A percentile compares a stretch with the other conserved stretches of the same genome.
These are phyloP conservation scores for Boletellus deceptivus DNA, from an alignment of 1,284 basidiomycete species.

Conservation along the genomic window DNA sequence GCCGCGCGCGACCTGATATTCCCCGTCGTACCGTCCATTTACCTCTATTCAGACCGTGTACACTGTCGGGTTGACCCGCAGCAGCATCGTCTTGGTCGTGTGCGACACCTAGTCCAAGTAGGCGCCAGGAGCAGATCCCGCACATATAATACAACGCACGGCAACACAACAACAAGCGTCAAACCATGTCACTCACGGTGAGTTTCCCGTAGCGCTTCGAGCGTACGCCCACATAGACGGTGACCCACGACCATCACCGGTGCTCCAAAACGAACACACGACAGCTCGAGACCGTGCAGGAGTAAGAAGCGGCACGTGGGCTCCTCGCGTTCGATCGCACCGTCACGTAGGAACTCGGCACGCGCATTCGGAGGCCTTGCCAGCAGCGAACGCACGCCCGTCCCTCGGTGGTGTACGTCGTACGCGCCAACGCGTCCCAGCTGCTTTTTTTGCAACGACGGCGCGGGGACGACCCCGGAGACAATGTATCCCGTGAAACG, in stretches of 20 bases:
- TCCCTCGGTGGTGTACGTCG: conserved; percentile 19
- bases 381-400: conserved; percentile 13
- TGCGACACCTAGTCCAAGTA: no score
- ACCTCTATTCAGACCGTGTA: no score
- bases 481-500: conserved; percentile 37
- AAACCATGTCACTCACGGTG: neutral
- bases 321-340: conserved; percentile 19
- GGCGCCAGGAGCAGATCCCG: no score
- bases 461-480: conserved; percentile 33
- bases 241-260: neutral
- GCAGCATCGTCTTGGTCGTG: no score
- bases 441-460: conserved; percentile 33
- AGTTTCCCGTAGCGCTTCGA: neutral
- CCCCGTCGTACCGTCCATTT: no score
- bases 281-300: conserved; percentile 12
- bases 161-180: no score
- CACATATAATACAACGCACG: no score
- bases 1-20: no score
- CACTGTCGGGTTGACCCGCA: no score
- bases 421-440: conserved; percentile 31
- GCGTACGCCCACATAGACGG: neutral
- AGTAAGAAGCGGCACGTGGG: conserved; percentile 21
- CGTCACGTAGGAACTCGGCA: conserved; percentile 35
- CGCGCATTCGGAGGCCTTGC: conserved; percentile 27
- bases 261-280: no score